A percentile compares a stretch with the other conserved stretches of the same genome.
phyloP scores from a whole-genome alignment of 2,329 filamentous ascomycete genomes.

The Colletotrichum falcatum region DNA sequence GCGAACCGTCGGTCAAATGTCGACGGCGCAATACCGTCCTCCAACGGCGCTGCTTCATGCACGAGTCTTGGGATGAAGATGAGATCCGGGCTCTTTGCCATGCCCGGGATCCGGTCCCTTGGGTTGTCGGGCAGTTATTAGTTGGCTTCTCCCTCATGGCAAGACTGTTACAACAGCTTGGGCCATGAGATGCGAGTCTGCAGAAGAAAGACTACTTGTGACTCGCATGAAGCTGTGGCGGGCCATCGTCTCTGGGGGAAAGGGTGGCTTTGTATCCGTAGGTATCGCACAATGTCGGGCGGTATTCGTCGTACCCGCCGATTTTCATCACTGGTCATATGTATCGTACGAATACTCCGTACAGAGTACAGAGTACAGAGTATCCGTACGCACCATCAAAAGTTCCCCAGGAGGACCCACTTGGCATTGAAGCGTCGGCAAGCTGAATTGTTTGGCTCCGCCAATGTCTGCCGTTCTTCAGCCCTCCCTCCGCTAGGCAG shows the following conservation, averaged over 20 bases:
- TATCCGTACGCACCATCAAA: conserved; percentile 19
- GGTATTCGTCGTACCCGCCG: not conserved
- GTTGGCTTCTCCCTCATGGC: not conserved
- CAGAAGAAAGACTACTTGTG: not conserved
- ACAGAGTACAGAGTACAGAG: not conserved
- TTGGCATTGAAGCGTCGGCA: not conserved
- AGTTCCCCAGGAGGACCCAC: conserved; percentile 32
- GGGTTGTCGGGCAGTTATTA: not conserved
- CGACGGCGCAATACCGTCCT: not conserved
- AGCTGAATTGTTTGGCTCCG: not conserved
- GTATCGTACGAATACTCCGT: too few relatives aligned
- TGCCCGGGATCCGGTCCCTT: too few relatives aligned
- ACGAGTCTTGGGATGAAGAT: not conserved
- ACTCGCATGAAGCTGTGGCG: not conserved
- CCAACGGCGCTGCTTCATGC: not conserved
- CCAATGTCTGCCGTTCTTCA: conserved; percentile 6
- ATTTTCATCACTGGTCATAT: not conserved
- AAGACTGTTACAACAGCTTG: not conserved
- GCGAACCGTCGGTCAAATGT: conserved; percentile 9
- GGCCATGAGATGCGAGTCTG: not conserved
- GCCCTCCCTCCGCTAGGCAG: not conserved
- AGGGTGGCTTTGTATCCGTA: not conserved
- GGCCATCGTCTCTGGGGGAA: conserved; percentile 5
- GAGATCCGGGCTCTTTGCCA: not conserved
- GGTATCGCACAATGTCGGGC: not conserved